Evolutionary conservation across 176 grass and related monocot genomes (phyloP).

Genomic region (Microstegium vimineum): DNA sequence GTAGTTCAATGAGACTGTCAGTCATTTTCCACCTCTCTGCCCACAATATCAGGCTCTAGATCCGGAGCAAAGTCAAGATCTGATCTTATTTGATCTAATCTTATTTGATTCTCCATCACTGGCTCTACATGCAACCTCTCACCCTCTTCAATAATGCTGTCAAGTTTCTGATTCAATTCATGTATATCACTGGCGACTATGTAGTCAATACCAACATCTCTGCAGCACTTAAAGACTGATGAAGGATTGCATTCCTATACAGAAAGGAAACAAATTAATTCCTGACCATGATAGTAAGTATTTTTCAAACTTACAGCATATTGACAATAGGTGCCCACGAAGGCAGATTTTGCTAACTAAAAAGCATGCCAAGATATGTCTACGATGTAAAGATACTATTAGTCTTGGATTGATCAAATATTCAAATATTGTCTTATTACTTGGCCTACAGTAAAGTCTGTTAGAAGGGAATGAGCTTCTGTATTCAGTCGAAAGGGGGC

Average conservation of each 20-base stretch:
- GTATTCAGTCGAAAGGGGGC: too few species aligned
- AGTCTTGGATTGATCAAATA: too few species aligned
- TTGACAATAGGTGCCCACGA: too few species aligned
- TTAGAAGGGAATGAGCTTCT: too few species aligned
- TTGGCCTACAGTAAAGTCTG: too few species aligned
- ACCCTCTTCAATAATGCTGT: not conserved
- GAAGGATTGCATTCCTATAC: conserved; percentile 38
- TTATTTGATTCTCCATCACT: conserved; percentile 22
- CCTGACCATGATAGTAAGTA: too few species aligned
- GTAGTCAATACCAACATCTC: conserved; percentile 20
- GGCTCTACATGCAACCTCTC: not conserved
- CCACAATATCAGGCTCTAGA: conserved; percentile 32
- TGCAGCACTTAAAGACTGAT: conserved; percentile 33
- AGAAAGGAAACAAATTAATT: not conserved
- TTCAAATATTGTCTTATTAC: too few species aligned
- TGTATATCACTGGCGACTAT: conserved; percentile 21
- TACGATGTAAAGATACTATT: too few species aligned
- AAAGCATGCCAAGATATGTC: too few species aligned
- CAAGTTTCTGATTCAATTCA: conserved; percentile 37
- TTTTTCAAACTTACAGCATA: too few species aligned
- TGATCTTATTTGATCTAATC: conserved; percentile 23
- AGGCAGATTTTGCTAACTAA: too few species aligned
- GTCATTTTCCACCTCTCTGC: conserved; percentile 26
- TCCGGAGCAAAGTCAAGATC: conserved; percentile 29
- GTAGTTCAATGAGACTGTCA: conserved; percentile 24